A percentile compares a stretch with the other conserved stretches of the same genome.
These are phyloP conservation scores for Diaporthe capsici DNA, from an alignment of 2,329 filamentous ascomycete genomes.

Conservation along the genomic window DNA sequence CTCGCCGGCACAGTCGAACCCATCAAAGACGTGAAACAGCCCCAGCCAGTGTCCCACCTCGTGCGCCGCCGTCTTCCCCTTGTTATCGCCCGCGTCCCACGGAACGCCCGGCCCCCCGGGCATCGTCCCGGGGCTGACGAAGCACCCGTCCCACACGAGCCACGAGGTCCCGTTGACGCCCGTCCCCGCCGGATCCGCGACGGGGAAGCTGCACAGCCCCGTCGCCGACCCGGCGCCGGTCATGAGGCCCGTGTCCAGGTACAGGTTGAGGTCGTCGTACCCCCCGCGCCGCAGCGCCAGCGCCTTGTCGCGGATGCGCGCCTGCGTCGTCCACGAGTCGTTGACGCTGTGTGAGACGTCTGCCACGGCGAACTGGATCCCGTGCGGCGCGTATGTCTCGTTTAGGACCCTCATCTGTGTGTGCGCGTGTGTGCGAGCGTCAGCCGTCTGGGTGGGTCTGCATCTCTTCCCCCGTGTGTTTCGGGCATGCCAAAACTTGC, in stretches of 20 bases:
- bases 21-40: not conserved
- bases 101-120: not conserved
- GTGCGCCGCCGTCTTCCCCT: constrained; percentile 1
- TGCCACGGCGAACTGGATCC: not conserved
- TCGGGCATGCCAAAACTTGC: not conserved
- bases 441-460: not conserved
- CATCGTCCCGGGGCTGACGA: constrained; percentile 12
- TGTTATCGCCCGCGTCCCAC: not conserved
- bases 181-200: not conserved
- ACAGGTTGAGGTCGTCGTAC: constrained; percentile 9
- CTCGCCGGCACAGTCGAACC: constrained; percentile 1
- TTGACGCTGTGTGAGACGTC: constrained; percentile 1
- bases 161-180: constrained; percentile 22
- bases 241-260: constrained; percentile 15
- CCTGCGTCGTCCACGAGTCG: constrained; percentile 10
- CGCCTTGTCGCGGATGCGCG: constrained; percentile 10
- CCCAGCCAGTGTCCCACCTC: constrained; percentile 22
- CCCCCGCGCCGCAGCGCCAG: constrained; percentile 8
- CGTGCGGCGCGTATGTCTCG: constrained; percentile 4
- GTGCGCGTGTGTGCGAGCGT: not conserved
- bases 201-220: constrained; percentile 13
- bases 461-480: not conserved
- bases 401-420: not conserved
- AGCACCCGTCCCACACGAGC: constrained; percentile 13
- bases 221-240: constrained; percentile 12